Conservation (phyloP, 2,329 filamentous ascomycete genomes). For the Rosellinia necatrix region DNA sequence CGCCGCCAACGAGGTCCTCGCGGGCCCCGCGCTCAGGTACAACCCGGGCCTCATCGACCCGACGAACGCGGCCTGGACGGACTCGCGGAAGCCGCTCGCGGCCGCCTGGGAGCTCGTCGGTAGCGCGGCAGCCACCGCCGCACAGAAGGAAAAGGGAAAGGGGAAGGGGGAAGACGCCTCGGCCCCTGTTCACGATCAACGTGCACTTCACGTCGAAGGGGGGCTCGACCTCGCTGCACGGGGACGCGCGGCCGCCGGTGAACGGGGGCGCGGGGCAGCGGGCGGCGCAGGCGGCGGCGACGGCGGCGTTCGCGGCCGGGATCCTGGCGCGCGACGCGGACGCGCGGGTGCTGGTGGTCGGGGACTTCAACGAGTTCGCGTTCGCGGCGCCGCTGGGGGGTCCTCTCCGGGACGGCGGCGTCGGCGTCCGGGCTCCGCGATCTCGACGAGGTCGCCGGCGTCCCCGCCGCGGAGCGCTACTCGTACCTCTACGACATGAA, state of each 20-base stretch:
- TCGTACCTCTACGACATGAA: conserved; percentile 74
- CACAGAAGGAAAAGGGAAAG: conserved; percentile 33
- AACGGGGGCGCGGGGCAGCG: conserved; percentile 67
- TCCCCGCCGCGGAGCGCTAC: conserved; percentile 64
- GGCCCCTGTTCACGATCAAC: conserved; percentile 77
- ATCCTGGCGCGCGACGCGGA: conserved; percentile 61
- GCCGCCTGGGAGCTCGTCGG: conserved; percentile 67
- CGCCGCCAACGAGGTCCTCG: conserved; percentile 62
- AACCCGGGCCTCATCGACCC: conserved; percentile 74
- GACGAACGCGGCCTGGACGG: conserved; percentile 60
- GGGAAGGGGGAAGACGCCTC: conserved; percentile 39
- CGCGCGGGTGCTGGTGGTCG: conserved; percentile 63
- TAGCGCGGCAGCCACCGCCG: conserved; percentile 48
- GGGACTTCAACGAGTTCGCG: conserved; percentile 75
- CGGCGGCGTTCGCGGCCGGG: conserved; percentile 61
- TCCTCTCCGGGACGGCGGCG: conserved; percentile 56
- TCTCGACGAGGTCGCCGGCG: conserved; percentile 62
- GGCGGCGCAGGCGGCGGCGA: conserved; percentile 59
- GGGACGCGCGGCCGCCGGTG: conserved; percentile 67
- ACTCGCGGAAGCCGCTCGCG: conserved; percentile 68
- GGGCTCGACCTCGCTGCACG: conserved; percentile 62
- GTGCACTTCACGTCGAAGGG: conserved; percentile 73
- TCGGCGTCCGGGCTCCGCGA: conserved; percentile 61
- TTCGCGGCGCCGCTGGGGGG: conserved; percentile 67
- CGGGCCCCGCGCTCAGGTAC: conserved; percentile 62